Conservation (phyloP, 1,284 basidiomycete genomes). For the Boletus calvinii region DNA sequence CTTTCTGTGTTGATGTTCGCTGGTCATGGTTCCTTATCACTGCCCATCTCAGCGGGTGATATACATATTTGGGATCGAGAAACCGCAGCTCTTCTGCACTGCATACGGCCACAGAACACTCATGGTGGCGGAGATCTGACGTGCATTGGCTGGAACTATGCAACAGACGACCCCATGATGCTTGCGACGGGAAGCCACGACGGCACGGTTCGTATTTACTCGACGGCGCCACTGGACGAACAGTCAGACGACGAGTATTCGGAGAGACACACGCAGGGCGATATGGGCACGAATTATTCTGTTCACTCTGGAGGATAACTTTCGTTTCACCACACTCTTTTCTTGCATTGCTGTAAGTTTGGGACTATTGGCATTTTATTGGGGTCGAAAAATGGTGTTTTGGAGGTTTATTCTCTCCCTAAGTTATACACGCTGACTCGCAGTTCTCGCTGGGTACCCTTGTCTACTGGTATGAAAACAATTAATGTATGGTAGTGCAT, state of each 20-base stretch:
- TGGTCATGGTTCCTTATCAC: constrained; percentile 9
- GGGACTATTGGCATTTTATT: constrained; percentile 21
- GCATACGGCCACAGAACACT: constrained; percentile 52
- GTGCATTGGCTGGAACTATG: constrained; percentile 75
- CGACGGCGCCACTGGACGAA: constrained; percentile 32
- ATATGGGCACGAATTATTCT: constrained; percentile 27
- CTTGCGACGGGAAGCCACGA: constrained; percentile 78
- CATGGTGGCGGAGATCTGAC: constrained; percentile 61
- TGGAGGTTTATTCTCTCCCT: constrained; percentile 5
- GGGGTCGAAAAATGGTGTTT: constrained; percentile 4
- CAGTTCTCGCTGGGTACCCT: constrained; percentile 7
- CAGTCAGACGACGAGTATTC: constrained; percentile 26
- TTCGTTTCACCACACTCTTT: constrained; percentile 4
- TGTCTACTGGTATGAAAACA: constrained; percentile 24
- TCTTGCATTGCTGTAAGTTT: constrained; percentile 1
- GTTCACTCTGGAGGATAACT: constrained; percentile 31
- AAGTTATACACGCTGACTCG: constrained; percentile 24
- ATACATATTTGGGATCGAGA: constrained; percentile 84
- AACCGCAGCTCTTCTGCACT: constrained; percentile 64
- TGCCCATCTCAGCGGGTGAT: constrained; percentile 57
- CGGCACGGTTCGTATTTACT: constrained; percentile 71
- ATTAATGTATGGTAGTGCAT: constrained; percentile 29
- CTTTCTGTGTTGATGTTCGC: constrained; percentile 4
- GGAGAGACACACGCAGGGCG: constrained; percentile 31
- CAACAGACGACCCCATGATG: constrained; percentile 67